Evolutionary conservation across 2,329 filamentous ascomycete genomes (phyloP).

Genomic region (Aspergillus sp.): DNA sequence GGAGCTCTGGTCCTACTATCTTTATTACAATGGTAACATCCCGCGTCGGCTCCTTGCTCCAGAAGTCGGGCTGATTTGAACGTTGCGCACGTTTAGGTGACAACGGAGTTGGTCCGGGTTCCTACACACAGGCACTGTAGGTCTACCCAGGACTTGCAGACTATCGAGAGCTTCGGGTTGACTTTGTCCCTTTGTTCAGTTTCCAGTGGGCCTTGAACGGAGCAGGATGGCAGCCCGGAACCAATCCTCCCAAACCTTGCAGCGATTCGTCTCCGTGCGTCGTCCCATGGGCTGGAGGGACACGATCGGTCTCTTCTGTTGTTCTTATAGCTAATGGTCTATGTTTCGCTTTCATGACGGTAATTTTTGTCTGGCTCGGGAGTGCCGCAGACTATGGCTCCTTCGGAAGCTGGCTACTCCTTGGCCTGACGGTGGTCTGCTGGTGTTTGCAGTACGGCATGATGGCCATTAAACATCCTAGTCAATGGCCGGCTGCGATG

Average conservation of each 20-base stretch:
- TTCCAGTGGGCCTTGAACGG: slow-evolving; percentile 43
- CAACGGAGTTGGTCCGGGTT: slow-evolving; percentile 44
- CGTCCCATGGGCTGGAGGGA: slow-evolving; percentile 40
- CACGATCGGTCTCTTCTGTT: slow-evolving; percentile 38
- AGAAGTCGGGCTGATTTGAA: neutral
- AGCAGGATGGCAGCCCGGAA: slow-evolving; percentile 39
- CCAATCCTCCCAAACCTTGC: slow-evolving; percentile 31
- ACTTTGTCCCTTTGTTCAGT: slow-evolving; percentile 14
- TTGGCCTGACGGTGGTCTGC: slow-evolving; percentile 41
- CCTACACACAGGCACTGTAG: slow-evolving; percentile 42
- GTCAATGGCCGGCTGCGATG: slow-evolving; percentile 44
- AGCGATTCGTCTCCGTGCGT: slow-evolving; percentile 38
- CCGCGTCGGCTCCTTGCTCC: neutral
- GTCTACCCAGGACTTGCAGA: neutral
- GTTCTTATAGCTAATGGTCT: slow-evolving; percentile 44
- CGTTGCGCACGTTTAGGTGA: slow-evolving; percentile 25
- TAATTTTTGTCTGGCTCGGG: slow-evolving; percentile 44
- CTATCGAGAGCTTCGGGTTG: neutral
- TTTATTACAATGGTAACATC: slow-evolving; percentile 42
- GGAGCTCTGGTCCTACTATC: slow-evolving; percentile 46
- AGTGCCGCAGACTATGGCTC: slow-evolving; percentile 45
- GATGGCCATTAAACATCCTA: slow-evolving; percentile 37
- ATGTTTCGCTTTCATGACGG: slow-evolving; percentile 44
- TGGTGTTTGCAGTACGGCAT: slow-evolving; percentile 44
- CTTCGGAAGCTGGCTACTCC: slow-evolving; percentile 43